Evolutionary conservation across 345 rosid genomes (phyloP), one percentile per base, ranked within the genome.

Genomic region (Cochlearia excelsa): DNA sequence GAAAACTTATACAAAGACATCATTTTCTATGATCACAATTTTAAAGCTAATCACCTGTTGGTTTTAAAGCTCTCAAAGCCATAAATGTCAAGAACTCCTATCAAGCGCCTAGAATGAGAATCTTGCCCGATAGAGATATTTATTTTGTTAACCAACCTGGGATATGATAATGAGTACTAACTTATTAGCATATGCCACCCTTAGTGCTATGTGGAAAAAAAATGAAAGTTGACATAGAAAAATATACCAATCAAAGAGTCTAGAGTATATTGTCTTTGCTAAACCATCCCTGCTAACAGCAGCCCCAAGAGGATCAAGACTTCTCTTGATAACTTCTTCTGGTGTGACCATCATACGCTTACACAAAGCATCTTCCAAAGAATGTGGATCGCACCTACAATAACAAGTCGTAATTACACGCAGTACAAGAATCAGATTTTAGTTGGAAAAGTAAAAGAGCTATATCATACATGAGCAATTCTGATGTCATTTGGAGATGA

Each of bases 51-150:
- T 67, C 78, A 88, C 98, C 98, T 92, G 63, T 84, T 92, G 70
- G 69, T 73, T 65, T 76, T 59, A 69, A 92, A 92, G 80, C 98
- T 92, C 70, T 92, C 98, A 45, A 92, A 90, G 61, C 91, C 97
- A 79, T 87, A 87, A 45, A 87, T 87, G 82, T 87, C 94, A 70
- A 87, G 91, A 74, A 87, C 83, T 59, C 97, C 94, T 46, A 90
- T 90, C 73, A 78, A 70, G 74, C 74, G 79, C 54, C 74, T 75
- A 23, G 95, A 90, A 23, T 67, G 41, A 61, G 85, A 74, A 78
- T 87, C 88, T 75, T 87, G 95, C 65, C 90, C 95, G 43, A 84
- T 80, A 66, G 95, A 82, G 39, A 57, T 51, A 66, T 86, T 84
- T 53, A 86, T 86, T 73, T 84, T 87, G 65, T 82, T 77, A 26